Conservation (phyloP, 805 yeast species). For the Saccharomycopsis sp. region DNA sequence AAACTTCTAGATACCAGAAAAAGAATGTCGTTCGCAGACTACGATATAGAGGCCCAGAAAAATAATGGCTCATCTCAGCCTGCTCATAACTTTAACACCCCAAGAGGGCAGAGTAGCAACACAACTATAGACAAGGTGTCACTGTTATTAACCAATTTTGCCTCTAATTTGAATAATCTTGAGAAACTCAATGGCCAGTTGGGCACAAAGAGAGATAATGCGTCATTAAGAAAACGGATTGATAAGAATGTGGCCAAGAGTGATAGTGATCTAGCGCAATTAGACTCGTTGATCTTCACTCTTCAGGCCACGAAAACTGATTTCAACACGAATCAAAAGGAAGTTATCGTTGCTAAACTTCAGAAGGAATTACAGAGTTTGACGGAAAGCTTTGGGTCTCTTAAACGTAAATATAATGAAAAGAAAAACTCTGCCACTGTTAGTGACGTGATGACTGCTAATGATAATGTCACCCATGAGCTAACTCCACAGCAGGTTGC, state of each 20-base stretch:
- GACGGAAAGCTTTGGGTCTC: constrained; percentile 36
- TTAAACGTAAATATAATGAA: constrained; percentile 44
- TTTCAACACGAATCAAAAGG: constrained; percentile 21
- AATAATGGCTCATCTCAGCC: constrained; percentile 1
- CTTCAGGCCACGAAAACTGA: constrained; percentile 6
- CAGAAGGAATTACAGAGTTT: constrained; percentile 50
- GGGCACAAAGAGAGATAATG: constrained; percentile 47
- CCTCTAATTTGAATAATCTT: constrained; percentile 42
- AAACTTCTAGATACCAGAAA: too few relatives aligned
- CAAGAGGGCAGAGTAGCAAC: not conserved
- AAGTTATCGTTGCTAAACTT: constrained; percentile 32
- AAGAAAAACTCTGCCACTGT: constrained; percentile 37
- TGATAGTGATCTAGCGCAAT: constrained; percentile 24
- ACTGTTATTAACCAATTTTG: constrained; percentile 34
- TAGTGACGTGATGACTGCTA: constrained; percentile 27
- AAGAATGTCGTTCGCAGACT: constrained; percentile 19
- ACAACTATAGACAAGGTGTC: constrained; percentile 26
- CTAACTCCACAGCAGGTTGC: constrained; percentile 16
- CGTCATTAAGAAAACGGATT: constrained; percentile 30
- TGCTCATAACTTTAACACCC: not conserved
- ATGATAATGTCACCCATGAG: constrained; percentile 22
- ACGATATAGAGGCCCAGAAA: constrained; percentile 28
- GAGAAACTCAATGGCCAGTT: constrained; percentile 43
- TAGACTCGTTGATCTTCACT: constrained; percentile 22
- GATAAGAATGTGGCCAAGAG: constrained; percentile 23